These are phyloP conservation scores for Pseudozyma pruni DNA, from an alignment of 1,284 basidiomycete species.

Conservation along the genomic window DNA sequence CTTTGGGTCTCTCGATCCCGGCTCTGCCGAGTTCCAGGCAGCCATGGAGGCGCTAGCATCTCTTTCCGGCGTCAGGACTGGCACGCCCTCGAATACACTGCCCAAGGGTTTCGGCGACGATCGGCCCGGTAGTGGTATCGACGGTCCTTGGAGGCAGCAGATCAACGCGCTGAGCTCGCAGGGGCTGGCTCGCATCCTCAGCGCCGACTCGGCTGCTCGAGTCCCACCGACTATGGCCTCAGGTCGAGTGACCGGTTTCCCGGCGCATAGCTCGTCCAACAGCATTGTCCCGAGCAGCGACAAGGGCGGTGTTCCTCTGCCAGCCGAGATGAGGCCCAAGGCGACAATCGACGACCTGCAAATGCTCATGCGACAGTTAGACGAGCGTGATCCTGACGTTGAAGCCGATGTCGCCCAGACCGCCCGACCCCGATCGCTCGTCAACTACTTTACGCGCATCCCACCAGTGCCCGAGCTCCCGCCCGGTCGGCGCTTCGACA, in stretches of 20 bases:
- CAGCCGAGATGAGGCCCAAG: slow-evolving; percentile 58
- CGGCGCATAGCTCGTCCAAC: slow-evolving; percentile 59
- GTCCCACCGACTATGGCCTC: slow-evolving; percentile 67
- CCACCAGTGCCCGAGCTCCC: slow-evolving; percentile 59
- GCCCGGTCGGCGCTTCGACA: slow-evolving; percentile 77
- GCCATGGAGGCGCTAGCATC: slow-evolving; percentile 49
- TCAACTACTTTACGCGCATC: slow-evolving; percentile 61
- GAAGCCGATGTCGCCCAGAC: slow-evolving; percentile 32
- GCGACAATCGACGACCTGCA: slow-evolving; percentile 76
- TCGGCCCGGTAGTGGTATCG: slow-evolving; percentile 86
- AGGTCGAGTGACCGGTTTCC: slow-evolving; percentile 70
- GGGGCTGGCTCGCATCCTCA: slow-evolving; percentile 20
- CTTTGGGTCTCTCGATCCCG: slow-evolving; percentile 27
- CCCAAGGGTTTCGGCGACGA: slow-evolving; percentile 93
- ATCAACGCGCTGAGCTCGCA: slow-evolving; percentile 10
- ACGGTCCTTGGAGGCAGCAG: slow-evolving; percentile 76
- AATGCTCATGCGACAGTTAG: slow-evolving; percentile 93
- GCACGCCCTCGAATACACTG: slow-evolving; percentile 88
- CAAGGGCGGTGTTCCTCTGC: slow-evolving; percentile 65
- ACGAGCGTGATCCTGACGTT: slow-evolving; percentile 69
- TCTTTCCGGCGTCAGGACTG: slow-evolving; percentile 76
- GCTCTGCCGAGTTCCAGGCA: slow-evolving; percentile 32
- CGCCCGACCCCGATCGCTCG: slow-evolving; percentile 79
- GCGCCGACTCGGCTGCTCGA: slow-evolving; percentile 25
- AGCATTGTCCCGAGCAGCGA: slow-evolving; percentile 67